These are phyloP conservation scores for Elaeis oleifera DNA, from an alignment of 202 grass and related monocot species.

Conservation along the genomic window DNA sequence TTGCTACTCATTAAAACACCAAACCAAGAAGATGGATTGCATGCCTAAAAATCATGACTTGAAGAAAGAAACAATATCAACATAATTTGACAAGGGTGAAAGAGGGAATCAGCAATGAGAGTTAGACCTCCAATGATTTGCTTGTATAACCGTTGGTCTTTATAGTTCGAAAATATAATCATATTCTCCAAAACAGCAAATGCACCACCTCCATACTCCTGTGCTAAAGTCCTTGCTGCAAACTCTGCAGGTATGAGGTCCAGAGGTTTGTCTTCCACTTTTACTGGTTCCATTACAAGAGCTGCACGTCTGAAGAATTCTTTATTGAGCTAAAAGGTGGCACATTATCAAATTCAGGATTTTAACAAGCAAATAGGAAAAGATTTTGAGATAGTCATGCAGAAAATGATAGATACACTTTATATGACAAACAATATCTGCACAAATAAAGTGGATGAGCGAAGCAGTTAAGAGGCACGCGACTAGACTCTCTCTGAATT, in stretches of 20 bases:
- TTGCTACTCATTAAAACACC: too few species aligned
- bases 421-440: too few species aligned
- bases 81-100: neutral
- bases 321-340: neutral
- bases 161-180: constrained; percentile 87
- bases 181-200: constrained; percentile 58
- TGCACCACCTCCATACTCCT: constrained; percentile 82
- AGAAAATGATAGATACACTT: too few species aligned
- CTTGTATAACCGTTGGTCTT: constrained; percentile 83
- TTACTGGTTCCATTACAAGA: constrained; percentile 64
- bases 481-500: neutral
- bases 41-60: neutral
- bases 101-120: neutral
- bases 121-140: constrained; percentile 50
- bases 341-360: neutral
- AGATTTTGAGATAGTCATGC: too few species aligned
- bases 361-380: neutral
- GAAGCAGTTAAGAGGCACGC: too few species aligned
- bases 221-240: constrained; percentile 67
- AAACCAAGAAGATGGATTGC: too few species aligned
- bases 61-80: neutral
- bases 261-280: constrained; percentile 35
- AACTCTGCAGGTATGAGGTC: constrained; percentile 75
- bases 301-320: constrained; percentile 37
- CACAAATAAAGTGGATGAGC: too few species aligned